phyloP scores from a whole-genome alignment of 106 monocot genomes.

The Phalaenopsis equestris region DNA sequence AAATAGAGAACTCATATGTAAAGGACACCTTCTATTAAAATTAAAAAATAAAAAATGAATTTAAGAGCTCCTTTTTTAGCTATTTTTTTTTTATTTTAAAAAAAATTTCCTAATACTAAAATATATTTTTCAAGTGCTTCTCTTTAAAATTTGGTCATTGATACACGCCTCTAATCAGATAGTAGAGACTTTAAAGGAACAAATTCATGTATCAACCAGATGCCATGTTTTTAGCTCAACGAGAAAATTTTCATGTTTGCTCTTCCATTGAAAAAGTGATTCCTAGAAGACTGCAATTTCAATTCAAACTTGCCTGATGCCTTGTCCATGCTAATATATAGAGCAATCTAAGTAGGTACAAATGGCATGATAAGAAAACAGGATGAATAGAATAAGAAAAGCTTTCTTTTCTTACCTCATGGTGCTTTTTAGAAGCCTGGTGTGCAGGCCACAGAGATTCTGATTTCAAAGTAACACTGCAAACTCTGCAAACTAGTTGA shows the following conservation, averaged over 20 bases:
- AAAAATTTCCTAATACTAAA: too few species aligned
- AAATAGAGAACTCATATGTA: too few species aligned
- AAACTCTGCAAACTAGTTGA: constrained; percentile 87
- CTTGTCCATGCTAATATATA: neutral
- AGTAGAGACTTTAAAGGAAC: neutral
- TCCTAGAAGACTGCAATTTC: neutral
- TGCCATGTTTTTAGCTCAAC: neutral
- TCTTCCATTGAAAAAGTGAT: neutral
- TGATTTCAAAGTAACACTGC: constrained; percentile 81
- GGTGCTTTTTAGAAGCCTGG: constrained; percentile 85
- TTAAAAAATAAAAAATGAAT: too few species aligned
- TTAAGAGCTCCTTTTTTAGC: too few species aligned
- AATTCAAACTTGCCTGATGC: neutral
- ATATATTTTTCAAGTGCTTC: too few species aligned
- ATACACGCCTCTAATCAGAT: too few species aligned
- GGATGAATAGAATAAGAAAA: neutral
- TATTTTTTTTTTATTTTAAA: too few species aligned
- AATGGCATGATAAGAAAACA: neutral
- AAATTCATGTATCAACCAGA: neutral
- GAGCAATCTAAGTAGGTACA: neutral
- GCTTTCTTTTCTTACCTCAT: constrained; percentile 48
- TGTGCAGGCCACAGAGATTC: constrained; percentile 83
- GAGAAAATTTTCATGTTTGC: neutral
- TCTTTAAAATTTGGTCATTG: too few species aligned
- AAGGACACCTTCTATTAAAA: too few species aligned